Percentiles rank a stretch among this genome's conserved stretches.
phyloP scores from a whole-genome alignment of 441 rosid genomes.

The Brassica balearica region DNA sequence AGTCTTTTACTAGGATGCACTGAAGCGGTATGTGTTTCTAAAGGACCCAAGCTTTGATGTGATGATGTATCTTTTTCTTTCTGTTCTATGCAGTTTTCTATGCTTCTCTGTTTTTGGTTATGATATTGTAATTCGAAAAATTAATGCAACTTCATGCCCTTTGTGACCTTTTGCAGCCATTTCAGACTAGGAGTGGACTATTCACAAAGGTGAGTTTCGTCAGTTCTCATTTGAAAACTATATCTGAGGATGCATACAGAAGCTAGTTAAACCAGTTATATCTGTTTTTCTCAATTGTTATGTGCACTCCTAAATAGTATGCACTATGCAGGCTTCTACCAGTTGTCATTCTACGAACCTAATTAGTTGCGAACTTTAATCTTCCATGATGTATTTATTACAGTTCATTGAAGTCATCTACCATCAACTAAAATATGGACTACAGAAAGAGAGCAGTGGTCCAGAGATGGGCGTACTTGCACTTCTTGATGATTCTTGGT shows the following conservation, averaged over 20 bases:
- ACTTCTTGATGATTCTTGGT: constrained; percentile 82
- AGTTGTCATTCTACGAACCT: neutral
- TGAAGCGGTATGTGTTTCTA: constrained; percentile 71
- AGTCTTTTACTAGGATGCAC: constrained; percentile 83
- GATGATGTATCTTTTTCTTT: neutral
- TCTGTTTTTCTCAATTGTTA: no score
- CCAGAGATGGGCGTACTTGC: constrained; percentile 58
- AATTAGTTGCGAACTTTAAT: constrained; percentile 9
- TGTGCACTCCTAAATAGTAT: no score
- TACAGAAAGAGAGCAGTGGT: constrained; percentile 63
- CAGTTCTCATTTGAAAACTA: neutral
- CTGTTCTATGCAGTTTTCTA: neutral
- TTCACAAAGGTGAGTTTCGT: constrained; percentile 68
- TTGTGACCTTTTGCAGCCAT: constrained; percentile 63
- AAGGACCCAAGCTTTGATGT: neutral
- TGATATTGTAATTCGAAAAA: neutral
- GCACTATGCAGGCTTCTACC: no score
- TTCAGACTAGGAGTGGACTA: constrained; percentile 76
- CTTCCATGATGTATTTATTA: constrained; percentile 8
- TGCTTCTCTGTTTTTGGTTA: neutral
- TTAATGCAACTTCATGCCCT: neutral
- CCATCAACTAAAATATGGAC: constrained; percentile 87
- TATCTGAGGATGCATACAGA: constrained; percentile 7
- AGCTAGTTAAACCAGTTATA: no score
- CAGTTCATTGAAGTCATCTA: constrained; percentile 86